Percentiles rank a stretch among this genome's conserved stretches.
phyloP scores from a whole-genome alignment of 495 filamentous ascomycete species.

The Penicillium coprophilum region DNA sequence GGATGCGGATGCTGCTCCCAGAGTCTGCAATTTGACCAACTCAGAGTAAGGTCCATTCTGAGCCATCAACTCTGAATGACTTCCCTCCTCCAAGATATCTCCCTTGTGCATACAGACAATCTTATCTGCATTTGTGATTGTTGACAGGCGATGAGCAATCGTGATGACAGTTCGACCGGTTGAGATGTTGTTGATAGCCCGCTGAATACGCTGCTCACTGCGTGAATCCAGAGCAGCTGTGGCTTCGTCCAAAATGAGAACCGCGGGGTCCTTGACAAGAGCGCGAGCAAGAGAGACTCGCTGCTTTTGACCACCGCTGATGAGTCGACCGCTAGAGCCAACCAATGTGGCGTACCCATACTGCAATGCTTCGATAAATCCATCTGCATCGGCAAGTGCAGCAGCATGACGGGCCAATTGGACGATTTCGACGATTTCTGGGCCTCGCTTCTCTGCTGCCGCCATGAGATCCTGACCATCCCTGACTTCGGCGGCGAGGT shows the following conservation, averaged over 20 bases:
- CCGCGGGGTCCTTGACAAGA: conserved; percentile 73
- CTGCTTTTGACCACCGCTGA: conserved; percentile 66
- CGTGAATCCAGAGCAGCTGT: conserved; percentile 59
- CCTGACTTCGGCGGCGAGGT: conserved; percentile 34
- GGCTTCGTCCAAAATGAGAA: conserved; percentile 83
- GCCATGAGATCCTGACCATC: conserved; percentile 36
- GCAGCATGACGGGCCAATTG: conserved; percentile 40
- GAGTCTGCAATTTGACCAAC: conserved; percentile 43
- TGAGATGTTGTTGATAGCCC: conserved; percentile 48
- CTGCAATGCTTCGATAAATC: conserved; percentile 48
- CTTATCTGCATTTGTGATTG: conserved; percentile 61
- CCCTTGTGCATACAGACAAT: conserved; percentile 61
- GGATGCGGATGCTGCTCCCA: conserved; percentile 30
- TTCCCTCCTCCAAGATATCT: conserved; percentile 55
- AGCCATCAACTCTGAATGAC: conserved; percentile 43
- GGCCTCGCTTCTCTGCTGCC: conserved; percentile 32
- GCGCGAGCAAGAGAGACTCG: conserved; percentile 66
- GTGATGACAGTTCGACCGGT: conserved; percentile 48
- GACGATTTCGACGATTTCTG: conserved; percentile 40
- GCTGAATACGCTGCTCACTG: conserved; percentile 54
- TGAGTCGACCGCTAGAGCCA: conserved; percentile 55
- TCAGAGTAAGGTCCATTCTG: conserved; percentile 47
- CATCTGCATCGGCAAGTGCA: conserved; percentile 41
- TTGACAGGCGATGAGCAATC: conserved; percentile 50
- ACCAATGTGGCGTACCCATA: conserved; percentile 53